phyloP scores from a whole-genome alignment of 2,329 filamentous ascomycete genomes.

The Capronia epimyces region DNA sequence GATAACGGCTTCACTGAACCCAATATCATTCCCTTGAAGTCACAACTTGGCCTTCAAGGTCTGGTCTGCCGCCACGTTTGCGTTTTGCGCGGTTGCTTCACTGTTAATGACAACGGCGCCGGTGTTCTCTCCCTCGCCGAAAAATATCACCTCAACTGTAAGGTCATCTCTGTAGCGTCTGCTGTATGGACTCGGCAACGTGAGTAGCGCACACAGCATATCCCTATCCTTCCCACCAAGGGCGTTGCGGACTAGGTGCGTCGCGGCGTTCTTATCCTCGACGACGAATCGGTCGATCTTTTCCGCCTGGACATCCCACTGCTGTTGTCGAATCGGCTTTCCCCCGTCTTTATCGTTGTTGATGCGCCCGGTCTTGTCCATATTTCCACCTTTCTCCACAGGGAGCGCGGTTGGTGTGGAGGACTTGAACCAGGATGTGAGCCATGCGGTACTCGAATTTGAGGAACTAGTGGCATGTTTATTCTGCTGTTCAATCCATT shows the following conservation, averaged over 20 bases:
- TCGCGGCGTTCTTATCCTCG: slow-evolving; percentile 92
- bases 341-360: slow-evolving; percentile 16
- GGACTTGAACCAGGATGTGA: slow-evolving; percentile 54
- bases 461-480: slow-evolving; percentile 31
- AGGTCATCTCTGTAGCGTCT: slow-evolving; percentile 89
- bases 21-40: neutral
- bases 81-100: slow-evolving; percentile 67
- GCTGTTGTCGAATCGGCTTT: slow-evolving; percentile 75
- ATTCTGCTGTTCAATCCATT: slow-evolving; percentile 83
- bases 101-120: slow-evolving; percentile 78
- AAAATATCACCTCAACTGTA: slow-evolving; percentile 98
- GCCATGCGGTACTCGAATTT: slow-evolving; percentile 52
- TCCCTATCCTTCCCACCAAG: slow-evolving; percentile 89
- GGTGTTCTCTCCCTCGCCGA: slow-evolving; percentile 70
- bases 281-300: slow-evolving; percentile 71
- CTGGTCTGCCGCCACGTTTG: slow-evolving; percentile 30
- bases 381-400: slow-evolving; percentile 59
- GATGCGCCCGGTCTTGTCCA: slow-evolving; percentile 53
- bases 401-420: slow-evolving; percentile 57
- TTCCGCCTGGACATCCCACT: slow-evolving; percentile 77
- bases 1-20: neutral
- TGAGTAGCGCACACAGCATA: slow-evolving; percentile 86
- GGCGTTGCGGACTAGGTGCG: slow-evolving; percentile 90
- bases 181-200: slow-evolving; percentile 84
- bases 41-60: slow-evolving; percentile 46